Base-by-base conservation (phyloP, 2,329 filamentous ascomycete species). In the Ambrosiella beaveri region DNA sequence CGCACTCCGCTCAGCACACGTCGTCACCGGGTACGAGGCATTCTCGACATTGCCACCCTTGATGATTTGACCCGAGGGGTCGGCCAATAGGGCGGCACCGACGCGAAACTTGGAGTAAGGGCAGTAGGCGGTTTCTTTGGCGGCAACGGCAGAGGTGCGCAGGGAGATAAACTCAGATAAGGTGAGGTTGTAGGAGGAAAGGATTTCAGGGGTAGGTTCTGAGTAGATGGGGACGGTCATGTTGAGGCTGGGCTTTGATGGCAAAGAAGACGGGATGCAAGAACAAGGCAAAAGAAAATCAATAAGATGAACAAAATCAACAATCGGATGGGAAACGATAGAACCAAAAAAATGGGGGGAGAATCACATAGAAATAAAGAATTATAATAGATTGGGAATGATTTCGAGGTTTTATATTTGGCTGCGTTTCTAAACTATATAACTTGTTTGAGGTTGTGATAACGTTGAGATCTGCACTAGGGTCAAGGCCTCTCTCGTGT, bases 41-140 rank as follows among this genome's bases (percentile, higher is more conserved):
- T 97, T 96, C 73, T 98, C 93, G 62, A 97, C 82, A 68, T 95
- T 95, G 62, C 87, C 89, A 57, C 93, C 93, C 51, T 78, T 74
- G 52, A 64, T 63, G 54, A 68, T 66, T 54, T 68, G 62, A 56
- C 64, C 62, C 2, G 76, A 78, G 9, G 69, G 66, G 44, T 47
- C 44, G 41, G 68, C 68, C 62, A 97, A 81, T 61, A 97, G 71
- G 39, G 86, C 83, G 54, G 86, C 84, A 62, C 93, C 93, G 62
- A 98, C 93, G 62, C 84, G 86, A 76, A 97, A 98, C 61, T 84
- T 79, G 65, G 88, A 94, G 75, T 96, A 95, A 2, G 87, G 89
- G 79, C 89, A 95, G 73, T 97, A 95, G 40, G 91, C 89, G 57
- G 74, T 77, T 1, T 75, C 75, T 70, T 94, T 94, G 61, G 90